Evolutionary conservation across 139 green algal species (phyloP).

Genomic region (Limnomonas spitsbergensis): DNA sequence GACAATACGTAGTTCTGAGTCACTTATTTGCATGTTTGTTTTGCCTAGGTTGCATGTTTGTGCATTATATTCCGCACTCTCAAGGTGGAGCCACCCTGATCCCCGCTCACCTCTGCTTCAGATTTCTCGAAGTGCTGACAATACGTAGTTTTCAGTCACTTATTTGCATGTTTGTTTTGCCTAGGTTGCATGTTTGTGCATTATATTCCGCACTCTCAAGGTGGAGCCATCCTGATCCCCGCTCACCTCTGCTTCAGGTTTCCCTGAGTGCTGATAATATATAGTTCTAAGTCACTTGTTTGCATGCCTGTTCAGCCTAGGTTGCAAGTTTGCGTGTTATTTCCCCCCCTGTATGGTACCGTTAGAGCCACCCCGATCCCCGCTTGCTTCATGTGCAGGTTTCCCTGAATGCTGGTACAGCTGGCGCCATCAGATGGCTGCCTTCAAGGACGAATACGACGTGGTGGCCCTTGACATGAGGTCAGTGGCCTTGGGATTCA

Average conservation of each 20-base stretch:
- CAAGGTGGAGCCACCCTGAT: too few relatives aligned
- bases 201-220: too few relatives aligned
- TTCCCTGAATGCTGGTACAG: conserved; percentile 19
- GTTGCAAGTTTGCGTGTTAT: background rate
- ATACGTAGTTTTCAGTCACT: too few relatives aligned
- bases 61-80: too few relatives aligned
- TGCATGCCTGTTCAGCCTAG: background rate
- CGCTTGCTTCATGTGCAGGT: conserved; percentile 1
- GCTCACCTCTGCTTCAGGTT: background rate
- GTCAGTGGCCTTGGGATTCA: background rate
- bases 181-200: background rate
- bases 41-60: too few relatives aligned
- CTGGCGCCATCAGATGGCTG: conserved; percentile 16
- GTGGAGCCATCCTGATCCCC: background rate
- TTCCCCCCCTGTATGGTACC: background rate
- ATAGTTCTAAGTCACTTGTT: background rate
- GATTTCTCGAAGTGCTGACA: too few relatives aligned
- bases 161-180: too few relatives aligned
- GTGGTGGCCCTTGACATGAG: conserved; percentile 17
- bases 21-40: too few relatives aligned
- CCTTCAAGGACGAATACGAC: conserved; percentile 19
- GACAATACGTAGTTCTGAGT: too few relatives aligned
- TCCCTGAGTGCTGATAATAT: conserved; percentile 17
- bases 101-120: too few relatives aligned
- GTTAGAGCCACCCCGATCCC: background rate